Conservation (phyloP, 805 yeast genomes). For the Cyberlindnera suaveolens region DNA sequence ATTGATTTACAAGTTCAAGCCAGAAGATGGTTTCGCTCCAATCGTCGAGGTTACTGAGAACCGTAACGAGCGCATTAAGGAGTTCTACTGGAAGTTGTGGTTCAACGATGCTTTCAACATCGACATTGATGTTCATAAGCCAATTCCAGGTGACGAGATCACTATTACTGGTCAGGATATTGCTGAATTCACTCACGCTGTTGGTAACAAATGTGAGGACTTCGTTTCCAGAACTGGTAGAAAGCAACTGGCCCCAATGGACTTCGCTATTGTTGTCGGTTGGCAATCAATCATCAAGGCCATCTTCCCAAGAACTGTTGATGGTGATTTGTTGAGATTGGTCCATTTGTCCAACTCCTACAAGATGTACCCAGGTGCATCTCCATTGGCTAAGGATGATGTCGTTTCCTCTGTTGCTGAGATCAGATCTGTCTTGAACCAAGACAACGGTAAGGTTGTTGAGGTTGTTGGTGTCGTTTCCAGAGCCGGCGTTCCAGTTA, state of each 20-base stretch:
- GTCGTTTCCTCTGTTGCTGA: slow-evolving; percentile 76
- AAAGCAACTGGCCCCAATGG: slow-evolving; percentile 93
- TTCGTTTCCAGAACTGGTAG: slow-evolving; percentile 85
- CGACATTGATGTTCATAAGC: slow-evolving; percentile 63
- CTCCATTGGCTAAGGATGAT: slow-evolving; percentile 85
- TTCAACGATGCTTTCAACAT: slow-evolving; percentile 59
- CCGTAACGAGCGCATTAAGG: slow-evolving; percentile 89
- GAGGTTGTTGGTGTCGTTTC: slow-evolving; percentile 88
- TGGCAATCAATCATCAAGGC: slow-evolving; percentile 98
- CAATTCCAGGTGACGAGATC: slow-evolving; percentile 63
- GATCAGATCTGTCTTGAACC: slow-evolving; percentile 83
- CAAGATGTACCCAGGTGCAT: slow-evolving; percentile 87
- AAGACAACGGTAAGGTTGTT: slow-evolving; percentile 89
- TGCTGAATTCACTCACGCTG: slow-evolving; percentile 91
- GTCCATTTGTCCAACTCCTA: slow-evolving; percentile 95
- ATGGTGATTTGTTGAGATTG: slow-evolving; percentile 90
- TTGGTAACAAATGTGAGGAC: slow-evolving; percentile 95
- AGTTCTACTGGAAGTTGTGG: slow-evolving; percentile 98
- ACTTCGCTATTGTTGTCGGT: slow-evolving; percentile 95
- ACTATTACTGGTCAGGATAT: slow-evolving; percentile 71
- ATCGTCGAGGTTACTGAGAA: slow-evolving; percentile 83
- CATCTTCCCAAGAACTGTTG: slow-evolving; percentile 94
- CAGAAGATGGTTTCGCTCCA: slow-evolving; percentile 93
- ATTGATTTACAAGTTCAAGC: slow-evolving; percentile 71
- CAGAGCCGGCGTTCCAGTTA: slow-evolving; percentile 70